Evolutionary conservation across 1,284 basidiomycete species (phyloP).

Genomic region (Cystobasidium slooffiae): DNA sequence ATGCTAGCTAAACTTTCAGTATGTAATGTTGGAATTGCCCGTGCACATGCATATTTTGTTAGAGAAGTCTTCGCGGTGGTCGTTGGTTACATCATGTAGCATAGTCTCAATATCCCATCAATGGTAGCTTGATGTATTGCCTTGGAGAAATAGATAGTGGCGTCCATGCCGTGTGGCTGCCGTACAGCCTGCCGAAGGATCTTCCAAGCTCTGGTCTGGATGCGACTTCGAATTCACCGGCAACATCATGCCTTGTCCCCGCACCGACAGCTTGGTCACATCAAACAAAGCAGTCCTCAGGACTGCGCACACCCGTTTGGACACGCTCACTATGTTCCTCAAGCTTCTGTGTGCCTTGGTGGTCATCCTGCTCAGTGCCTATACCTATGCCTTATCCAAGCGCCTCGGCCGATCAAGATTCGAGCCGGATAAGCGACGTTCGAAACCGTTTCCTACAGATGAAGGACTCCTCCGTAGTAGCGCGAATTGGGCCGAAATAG

Average conservation of each 20-base stretch:
- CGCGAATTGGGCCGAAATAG: constrained; percentile 21
- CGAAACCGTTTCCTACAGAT: constrained; percentile 23
- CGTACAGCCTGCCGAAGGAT: no score
- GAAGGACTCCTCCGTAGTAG: constrained; percentile 19
- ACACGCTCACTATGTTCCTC: constrained; percentile 7
- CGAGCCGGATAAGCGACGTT: constrained; percentile 6
- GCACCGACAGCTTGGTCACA: background rate
- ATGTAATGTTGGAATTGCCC: no score
- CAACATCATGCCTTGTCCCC: background rate
- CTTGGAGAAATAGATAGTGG: background rate
- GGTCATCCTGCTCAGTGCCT: background rate
- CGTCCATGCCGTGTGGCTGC: no score
- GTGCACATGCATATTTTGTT: no score
- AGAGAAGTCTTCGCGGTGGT: no score
- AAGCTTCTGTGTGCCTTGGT: constrained; percentile 1
- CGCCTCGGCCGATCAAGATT: constrained; percentile 32
- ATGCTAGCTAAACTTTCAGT: no score
- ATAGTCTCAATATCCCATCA: no score
- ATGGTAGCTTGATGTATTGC: background rate
- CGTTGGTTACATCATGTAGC: no score
- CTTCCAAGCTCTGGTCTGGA: no score
- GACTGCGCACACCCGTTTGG: background rate
- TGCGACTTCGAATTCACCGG: no score
- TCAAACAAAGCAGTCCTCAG: background rate
- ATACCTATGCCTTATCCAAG: background rate